Evolutionary conservation across 2,329 filamentous ascomycete genomes (phyloP).

Genomic region (Hypomyces perniciosus): DNA sequence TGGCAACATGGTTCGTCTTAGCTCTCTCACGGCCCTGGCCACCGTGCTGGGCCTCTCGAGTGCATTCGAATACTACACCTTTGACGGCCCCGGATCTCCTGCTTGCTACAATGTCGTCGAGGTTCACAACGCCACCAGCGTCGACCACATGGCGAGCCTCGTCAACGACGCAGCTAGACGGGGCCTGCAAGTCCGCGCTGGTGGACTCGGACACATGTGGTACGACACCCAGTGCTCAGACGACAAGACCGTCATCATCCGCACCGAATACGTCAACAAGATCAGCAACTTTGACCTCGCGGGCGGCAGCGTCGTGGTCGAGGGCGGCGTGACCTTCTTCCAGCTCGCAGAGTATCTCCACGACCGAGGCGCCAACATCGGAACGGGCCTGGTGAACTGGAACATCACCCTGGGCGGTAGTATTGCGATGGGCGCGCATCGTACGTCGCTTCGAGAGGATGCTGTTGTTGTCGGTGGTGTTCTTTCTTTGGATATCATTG

Average conservation of each 20-base stretch:
- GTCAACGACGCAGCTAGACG: conserved; percentile 35
- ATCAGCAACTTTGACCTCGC: conserved; percentile 40
- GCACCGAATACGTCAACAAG: conserved; percentile 37
- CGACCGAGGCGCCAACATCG: conserved; percentile 38
- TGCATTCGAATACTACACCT: conserved; percentile 38
- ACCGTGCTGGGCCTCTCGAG: conserved; percentile 1
- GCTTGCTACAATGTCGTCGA: conserved; percentile 41
- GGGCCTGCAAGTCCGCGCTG: conserved; percentile 39
- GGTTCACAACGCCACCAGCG: conserved; percentile 38
- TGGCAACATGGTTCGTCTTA: neutral
- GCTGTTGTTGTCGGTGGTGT: conserved; percentile 46
- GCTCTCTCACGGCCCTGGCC: conserved; percentile 1
- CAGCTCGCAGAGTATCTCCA: conserved; percentile 46
- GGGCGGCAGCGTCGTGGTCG: conserved; percentile 41
- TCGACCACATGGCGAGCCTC: conserved; percentile 37
- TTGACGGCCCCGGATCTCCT: conserved; percentile 43
- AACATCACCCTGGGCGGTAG: conserved; percentile 46
- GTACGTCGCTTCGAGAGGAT: conserved; percentile 41
- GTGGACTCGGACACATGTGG: conserved; percentile 47
- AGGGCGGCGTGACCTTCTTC: conserved; percentile 47
- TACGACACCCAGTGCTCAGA: conserved; percentile 50
- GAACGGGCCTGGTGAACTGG: conserved; percentile 48
- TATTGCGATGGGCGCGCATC: conserved; percentile 47
- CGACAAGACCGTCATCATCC: conserved; percentile 41
- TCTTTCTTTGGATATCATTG: conserved; percentile 42